phyloP scores from a whole-genome alignment of 1,284 basidiomycete genomes.

The Trichosporon sp. region DNA sequence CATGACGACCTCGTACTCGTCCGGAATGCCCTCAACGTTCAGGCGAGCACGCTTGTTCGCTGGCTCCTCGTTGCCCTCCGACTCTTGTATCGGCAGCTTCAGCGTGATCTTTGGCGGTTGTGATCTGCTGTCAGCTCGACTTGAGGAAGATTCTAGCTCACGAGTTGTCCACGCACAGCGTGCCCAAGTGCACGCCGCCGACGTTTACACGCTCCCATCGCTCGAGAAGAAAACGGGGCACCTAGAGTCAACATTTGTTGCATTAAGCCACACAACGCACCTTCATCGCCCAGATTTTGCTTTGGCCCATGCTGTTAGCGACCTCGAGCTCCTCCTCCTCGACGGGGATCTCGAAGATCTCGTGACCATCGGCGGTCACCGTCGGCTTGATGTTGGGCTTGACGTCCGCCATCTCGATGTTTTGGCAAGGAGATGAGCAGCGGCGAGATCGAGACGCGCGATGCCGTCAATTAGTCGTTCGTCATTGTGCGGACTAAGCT shows the following conservation, averaged over 20 bases:
- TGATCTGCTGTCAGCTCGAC: constrained; percentile 1
- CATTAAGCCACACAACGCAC: constrained; percentile 1
- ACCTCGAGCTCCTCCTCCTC: constrained; percentile 36
- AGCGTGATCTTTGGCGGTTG: constrained; percentile 15
- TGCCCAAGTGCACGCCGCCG: constrained; percentile 50
- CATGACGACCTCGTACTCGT: constrained; percentile 38
- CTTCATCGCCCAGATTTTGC: constrained; percentile 43
- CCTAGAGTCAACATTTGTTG: constrained; percentile 22
- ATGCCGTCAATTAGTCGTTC: neutral
- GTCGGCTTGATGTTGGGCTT: constrained; percentile 20
- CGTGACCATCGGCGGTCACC: constrained; percentile 13
- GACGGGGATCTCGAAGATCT: constrained; percentile 20
- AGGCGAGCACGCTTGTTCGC: constrained; percentile 18
- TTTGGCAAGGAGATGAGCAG: neutral
- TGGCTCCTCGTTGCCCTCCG: constrained; percentile 3
- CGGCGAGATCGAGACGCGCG: neutral
- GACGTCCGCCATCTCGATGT: neutral
- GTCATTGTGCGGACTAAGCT: neutral
- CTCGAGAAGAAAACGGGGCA: constrained; percentile 53
- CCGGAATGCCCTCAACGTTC: constrained; percentile 30
- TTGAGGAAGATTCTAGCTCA: constrained; percentile 15
- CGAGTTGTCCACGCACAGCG: constrained; percentile 51
- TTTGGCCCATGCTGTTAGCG: constrained; percentile 16
- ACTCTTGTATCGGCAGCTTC: constrained; percentile 16
- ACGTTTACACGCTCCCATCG: constrained; percentile 50